These are phyloP conservation scores for Waltergamsia citrina DNA, from an alignment of 2,329 filamentous ascomycete species.

Conservation along the genomic window DNA sequence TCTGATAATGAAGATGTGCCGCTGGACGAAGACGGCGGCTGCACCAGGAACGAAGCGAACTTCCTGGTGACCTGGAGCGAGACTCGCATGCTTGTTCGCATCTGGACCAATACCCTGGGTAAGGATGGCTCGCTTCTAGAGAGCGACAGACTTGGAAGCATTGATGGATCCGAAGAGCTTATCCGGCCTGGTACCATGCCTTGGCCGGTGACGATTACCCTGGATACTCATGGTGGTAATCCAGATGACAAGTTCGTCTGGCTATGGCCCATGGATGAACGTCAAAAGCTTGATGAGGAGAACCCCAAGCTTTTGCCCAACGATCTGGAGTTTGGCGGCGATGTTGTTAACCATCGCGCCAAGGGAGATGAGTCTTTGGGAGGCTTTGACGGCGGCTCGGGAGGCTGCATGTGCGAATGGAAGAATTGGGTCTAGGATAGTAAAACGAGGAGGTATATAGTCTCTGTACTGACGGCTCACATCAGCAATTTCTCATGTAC, in stretches of 20 bases:
- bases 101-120: constrained; percentile 47
- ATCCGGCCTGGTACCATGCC: constrained; percentile 50
- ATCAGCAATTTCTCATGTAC: no score
- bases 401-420: constrained; percentile 54
- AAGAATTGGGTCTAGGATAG: constrained; percentile 37
- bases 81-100: constrained; percentile 53
- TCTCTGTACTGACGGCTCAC: no score
- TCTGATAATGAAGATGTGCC: constrained; percentile 28
- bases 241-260: constrained; percentile 41
- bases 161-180: constrained; percentile 16
- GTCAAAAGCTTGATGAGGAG: constrained; percentile 31
- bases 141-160: constrained; percentile 8
- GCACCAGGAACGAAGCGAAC: constrained; percentile 39
- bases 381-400: constrained; percentile 53
- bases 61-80: constrained; percentile 49
- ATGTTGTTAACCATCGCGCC: constrained; percentile 40
- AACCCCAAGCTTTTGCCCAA: constrained; percentile 37
- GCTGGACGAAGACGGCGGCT: constrained; percentile 45
- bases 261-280: constrained; percentile 38
- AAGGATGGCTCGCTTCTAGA: constrained; percentile 29
- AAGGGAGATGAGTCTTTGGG: constrained; percentile 37
- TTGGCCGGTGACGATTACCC: constrained; percentile 51
- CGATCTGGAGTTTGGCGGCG: constrained; percentile 39
- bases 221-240: constrained; percentile 54
- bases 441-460: no score